Conservation (phyloP, 257 asterid species). For the Nicotiana attenuata region DNA sequence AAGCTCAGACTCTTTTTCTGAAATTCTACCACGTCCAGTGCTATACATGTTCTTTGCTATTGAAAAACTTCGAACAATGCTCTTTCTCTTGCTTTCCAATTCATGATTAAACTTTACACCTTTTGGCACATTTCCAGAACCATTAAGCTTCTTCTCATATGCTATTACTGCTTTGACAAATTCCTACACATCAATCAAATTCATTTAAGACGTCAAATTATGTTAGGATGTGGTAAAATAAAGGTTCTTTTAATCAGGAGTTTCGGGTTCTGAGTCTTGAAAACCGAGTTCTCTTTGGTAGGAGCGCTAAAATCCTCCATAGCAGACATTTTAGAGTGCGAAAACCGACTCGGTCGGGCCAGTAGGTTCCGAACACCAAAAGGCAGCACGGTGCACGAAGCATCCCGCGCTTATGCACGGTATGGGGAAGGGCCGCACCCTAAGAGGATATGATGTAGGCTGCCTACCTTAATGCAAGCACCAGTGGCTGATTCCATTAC, state of each 20-base stretch:
- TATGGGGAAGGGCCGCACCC: no score
- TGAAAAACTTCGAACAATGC: conserved; percentile 50
- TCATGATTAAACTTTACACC: conserved; percentile 28
- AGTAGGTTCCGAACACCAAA: not conserved
- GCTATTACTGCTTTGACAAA: conserved; percentile 68
- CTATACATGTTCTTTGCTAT: conserved; percentile 46
- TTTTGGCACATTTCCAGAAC: conserved; percentile 20
- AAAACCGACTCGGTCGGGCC: not conserved
- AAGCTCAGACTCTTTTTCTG: conserved; percentile 45
- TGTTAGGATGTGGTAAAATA: not conserved
- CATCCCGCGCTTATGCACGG: no score
- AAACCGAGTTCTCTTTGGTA: rapidly evolving
- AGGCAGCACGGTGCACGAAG: no score
- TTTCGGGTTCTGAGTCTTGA: not conserved
- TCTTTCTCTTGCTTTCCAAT: conserved; percentile 43
- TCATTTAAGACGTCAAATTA: not conserved
- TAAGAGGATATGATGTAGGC: no score
- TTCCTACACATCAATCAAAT: conserved; percentile 29
- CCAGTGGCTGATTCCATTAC: no score
- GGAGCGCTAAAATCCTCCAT: not conserved
- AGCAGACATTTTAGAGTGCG: rapidly evolving
- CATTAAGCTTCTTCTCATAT: conserved; percentile 48
- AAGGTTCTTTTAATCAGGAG: not conserved
- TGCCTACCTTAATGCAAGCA: no score
- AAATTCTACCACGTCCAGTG: conserved; percentile 4